A percentile compares a stretch with the other conserved stretches of the same genome.
These are phyloP conservation scores for Ordospora colligata DNA, from an alignment of 371 early-diverging fungal species.

Conservation along the genomic window DNA sequence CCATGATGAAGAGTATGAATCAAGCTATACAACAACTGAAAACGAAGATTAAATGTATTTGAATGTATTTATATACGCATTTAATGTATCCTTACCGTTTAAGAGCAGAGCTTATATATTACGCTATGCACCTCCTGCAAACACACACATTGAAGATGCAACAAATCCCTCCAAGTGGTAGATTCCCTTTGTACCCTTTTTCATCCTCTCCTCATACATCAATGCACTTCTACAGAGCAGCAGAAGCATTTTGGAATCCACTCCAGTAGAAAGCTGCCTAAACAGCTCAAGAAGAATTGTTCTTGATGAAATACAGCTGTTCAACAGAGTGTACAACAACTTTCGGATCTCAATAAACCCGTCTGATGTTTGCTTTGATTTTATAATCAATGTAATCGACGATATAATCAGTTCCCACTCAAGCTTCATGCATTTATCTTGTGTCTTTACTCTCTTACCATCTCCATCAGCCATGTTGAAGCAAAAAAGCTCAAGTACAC, in stretches of 20 bases:
- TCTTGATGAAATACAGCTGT: slow-evolving; percentile 74
- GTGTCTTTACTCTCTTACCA: slow-evolving; percentile 60
- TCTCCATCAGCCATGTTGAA: slow-evolving; percentile 65
- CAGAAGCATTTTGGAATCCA: slow-evolving; percentile 53
- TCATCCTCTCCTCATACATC: slow-evolving; percentile 65
- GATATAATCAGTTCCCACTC: slow-evolving; percentile 79
- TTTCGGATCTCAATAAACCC: slow-evolving; percentile 68
- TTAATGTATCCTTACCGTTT: too few relatives aligned
- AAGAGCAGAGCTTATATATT: background rate
- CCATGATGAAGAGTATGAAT: too few relatives aligned
- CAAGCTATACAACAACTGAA: too few relatives aligned
- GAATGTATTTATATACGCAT: too few relatives aligned
- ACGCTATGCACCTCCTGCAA: background rate
- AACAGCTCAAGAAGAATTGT: slow-evolving; percentile 66
- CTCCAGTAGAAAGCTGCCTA: slow-evolving; percentile 8
- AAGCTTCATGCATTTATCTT: slow-evolving; percentile 60
- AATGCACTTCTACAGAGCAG: slow-evolving; percentile 62
- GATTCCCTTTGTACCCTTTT: slow-evolving; percentile 76
- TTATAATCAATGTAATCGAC: slow-evolving; percentile 66
- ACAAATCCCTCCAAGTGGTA: slow-evolving; percentile 94
- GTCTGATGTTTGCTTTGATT: slow-evolving; percentile 65
- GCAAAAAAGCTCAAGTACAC: slow-evolving; percentile 72
- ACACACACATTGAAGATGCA: slow-evolving; percentile 60
- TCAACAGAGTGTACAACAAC: slow-evolving; percentile 72
- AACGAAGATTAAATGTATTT: too few relatives aligned